Evolutionary conservation across 805 yeast species (phyloP).

Genomic region (Yueomyces sp.): DNA sequence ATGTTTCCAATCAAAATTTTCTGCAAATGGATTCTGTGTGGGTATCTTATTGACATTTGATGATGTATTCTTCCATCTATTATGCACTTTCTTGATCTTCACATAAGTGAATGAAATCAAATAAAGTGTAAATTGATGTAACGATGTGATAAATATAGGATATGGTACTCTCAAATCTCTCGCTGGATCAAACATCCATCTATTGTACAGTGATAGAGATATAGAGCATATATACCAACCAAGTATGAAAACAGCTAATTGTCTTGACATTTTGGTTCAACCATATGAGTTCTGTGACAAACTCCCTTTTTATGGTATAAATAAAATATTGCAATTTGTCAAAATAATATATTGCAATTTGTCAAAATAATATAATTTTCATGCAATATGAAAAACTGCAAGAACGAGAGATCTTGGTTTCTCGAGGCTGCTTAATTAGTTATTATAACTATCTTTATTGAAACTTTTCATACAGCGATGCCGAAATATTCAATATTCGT

Average conservation of each 20-base stretch:
- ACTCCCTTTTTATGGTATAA: too few relatives aligned
- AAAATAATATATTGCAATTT: too few relatives aligned
- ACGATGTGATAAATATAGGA: slow-evolving; percentile 73
- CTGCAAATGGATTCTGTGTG: too few relatives aligned
- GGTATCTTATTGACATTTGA: neutral
- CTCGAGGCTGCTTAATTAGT: too few relatives aligned
- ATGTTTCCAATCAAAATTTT: slow-evolving; percentile 17
- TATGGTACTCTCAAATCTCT: slow-evolving; percentile 62
- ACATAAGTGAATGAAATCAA: slow-evolving; percentile 37
- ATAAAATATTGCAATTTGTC: too few relatives aligned
- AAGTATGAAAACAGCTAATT: slow-evolving; percentile 5
- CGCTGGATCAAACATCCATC: slow-evolving; percentile 84
- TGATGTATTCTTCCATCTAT: neutral
- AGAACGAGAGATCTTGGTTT: too few relatives aligned
- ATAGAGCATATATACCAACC: slow-evolving; percentile 68
- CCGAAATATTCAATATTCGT: too few relatives aligned
- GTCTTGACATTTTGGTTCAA: neutral
- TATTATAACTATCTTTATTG: too few relatives aligned
- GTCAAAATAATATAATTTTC: too few relatives aligned
- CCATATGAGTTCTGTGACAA: too few relatives aligned
- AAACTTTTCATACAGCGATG: too few relatives aligned
- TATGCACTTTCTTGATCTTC: slow-evolving; percentile 10
- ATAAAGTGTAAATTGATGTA: slow-evolving; percentile 63
- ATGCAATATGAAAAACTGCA: too few relatives aligned
- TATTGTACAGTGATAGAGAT: slow-evolving; percentile 69